Percentiles rank a stretch among this genome's conserved stretches.
These are phyloP conservation scores for Xanthoceras sorbifolium DNA, from an alignment of 345 rosid genomes.

Conservation along the genomic window DNA sequence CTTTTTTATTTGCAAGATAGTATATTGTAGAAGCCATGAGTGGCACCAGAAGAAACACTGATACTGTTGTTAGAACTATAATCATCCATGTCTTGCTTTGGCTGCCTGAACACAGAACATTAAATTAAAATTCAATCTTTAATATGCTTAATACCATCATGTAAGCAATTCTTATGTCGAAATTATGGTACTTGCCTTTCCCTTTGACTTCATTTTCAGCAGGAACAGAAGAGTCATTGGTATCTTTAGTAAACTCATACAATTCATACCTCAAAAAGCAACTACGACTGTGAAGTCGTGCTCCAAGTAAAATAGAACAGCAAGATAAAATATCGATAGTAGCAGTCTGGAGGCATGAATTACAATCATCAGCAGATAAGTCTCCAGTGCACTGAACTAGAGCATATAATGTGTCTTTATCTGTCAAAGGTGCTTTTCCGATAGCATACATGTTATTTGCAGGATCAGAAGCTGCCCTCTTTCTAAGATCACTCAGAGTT, in stretches of 20 bases:
- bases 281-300: constrained; percentile 38
- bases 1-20: constrained; percentile 2
- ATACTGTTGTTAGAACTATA: constrained; percentile 14
- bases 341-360: constrained; percentile 35
- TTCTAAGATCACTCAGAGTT: constrained; percentile 28
- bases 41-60: constrained; percentile 16
- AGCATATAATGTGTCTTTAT: constrained; percentile 24
- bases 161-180: background rate
- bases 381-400: constrained; percentile 40
- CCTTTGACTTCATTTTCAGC: background rate
- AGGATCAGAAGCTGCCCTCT: constrained; percentile 17
- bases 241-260: constrained; percentile 36
- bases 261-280: constrained; percentile 48
- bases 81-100: constrained; percentile 21
- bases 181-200: constrained; percentile 23
- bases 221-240: constrained; percentile 8
- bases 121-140: background rate
- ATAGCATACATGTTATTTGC: constrained; percentile 21
- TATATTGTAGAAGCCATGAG: constrained; percentile 13
- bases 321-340: constrained; percentile 21
- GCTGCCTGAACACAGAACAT: constrained; percentile 16
- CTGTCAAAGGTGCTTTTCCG: background rate
- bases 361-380: constrained; percentile 31
- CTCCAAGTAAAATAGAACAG: constrained; percentile 33
- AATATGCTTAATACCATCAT: background rate